Evolutionary conservation across 2,329 filamentous ascomycete species (phyloP).

Genomic region (Penicillium sp.): DNA sequence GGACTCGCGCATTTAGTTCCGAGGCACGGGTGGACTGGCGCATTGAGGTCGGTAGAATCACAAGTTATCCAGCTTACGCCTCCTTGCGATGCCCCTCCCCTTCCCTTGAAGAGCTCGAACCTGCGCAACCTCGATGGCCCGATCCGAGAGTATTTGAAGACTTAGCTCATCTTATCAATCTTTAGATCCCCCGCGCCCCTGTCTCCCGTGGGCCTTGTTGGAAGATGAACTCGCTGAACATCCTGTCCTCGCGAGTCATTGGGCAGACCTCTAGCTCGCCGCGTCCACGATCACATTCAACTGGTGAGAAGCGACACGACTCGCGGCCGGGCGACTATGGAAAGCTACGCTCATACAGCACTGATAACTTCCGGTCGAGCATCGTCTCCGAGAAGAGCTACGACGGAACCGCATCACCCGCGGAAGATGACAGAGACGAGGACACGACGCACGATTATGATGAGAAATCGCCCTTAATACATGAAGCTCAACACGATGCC

Average conservation of each 20-base stretch:
- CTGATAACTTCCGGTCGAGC: conserved; percentile 36
- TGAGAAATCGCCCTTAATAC: conserved; percentile 70
- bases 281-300: conserved; percentile 55
- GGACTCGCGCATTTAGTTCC: conserved; percentile 21
- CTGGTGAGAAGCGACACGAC: conserved; percentile 45
- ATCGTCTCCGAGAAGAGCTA: conserved; percentile 29
- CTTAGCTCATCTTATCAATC: conserved; percentile 15
- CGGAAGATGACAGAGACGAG: conserved; percentile 36
- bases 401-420: conserved; percentile 24
- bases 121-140: conserved; percentile 11
- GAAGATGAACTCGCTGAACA: conserved; percentile 96
- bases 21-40: conserved; percentile 38
- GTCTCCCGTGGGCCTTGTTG: conserved; percentile 49
- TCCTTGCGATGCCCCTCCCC: conserved; percentile 16
- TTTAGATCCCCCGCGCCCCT: conserved; percentile 36
- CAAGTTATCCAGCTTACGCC: conserved; percentile 16
- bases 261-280: conserved; percentile 55
- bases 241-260: conserved; percentile 80
- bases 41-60: conserved; percentile 37
- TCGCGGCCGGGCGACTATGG: conserved; percentile 33
- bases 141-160: conserved; percentile 14
- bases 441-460: conserved; percentile 42
- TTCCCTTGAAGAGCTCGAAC: conserved; percentile 7
- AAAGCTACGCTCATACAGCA: conserved; percentile 45
- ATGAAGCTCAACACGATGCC: conserved; percentile 38